phyloP scores from a whole-genome alignment of 1,139 yeast species.

The Pichia cactophila region DNA sequence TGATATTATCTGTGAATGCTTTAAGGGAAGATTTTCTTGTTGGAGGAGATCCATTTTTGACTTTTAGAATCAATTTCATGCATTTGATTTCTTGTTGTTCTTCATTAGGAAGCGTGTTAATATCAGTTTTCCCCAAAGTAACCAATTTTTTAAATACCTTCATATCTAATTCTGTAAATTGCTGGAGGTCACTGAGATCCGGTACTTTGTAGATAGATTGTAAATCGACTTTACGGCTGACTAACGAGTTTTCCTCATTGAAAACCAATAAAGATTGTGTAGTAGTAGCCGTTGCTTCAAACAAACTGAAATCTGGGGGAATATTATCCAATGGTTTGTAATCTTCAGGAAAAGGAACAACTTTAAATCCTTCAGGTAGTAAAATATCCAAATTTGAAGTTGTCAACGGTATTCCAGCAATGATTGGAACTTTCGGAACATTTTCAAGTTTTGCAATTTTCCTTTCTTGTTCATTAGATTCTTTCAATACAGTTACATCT shows the following conservation, averaged over 20 bases:
- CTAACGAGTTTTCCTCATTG: constrained; percentile 17
- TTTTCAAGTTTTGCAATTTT: background rate
- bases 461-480: background rate
- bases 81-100: constrained; percentile 57
- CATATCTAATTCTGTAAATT: constrained; percentile 64
- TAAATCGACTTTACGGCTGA: constrained; percentile 27
- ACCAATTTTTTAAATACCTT: constrained; percentile 63
- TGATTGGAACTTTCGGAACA: constrained; percentile 35
- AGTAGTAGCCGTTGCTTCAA: constrained; percentile 17
- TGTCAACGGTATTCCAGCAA: constrained; percentile 41
- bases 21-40: constrained; percentile 68
- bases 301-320: constrained; percentile 33
- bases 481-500: background rate
- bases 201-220: constrained; percentile 49
- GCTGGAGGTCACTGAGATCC: constrained; percentile 56
- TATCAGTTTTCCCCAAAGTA: constrained; percentile 30
- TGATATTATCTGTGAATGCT: constrained; percentile 56
- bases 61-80: constrained; percentile 54
- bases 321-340: constrained; percentile 32
- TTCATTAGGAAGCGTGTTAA: constrained; percentile 35
- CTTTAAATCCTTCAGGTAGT: constrained; percentile 48
- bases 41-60: constrained; percentile 71
- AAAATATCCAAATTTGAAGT: constrained; percentile 44
- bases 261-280: constrained; percentile 33
- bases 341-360: constrained; percentile 41